phyloP scores from a whole-genome alignment of 345 rosid genomes.

The Chamaenerion angustifolium region DNA sequence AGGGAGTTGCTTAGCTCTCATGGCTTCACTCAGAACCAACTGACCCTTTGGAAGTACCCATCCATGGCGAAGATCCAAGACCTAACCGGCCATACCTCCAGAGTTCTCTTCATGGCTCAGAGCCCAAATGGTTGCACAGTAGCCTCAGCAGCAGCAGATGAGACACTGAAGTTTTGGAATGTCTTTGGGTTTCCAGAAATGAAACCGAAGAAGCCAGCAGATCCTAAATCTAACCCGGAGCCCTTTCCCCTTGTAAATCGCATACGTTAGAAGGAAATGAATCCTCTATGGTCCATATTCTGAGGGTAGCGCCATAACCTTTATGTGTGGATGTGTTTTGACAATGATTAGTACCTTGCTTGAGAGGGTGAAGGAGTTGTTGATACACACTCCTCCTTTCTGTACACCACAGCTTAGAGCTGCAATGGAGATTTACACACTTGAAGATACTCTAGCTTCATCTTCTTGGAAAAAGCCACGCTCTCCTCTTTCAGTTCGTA shows the following conservation, averaged over 20 bases:
- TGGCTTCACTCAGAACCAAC: background rate
- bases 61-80: slow-evolving; percentile 2
- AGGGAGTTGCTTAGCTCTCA: slow-evolving; percentile 5
- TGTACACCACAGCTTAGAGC: no score
- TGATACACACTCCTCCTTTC: no score
- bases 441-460: no score
- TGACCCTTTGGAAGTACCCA: slow-evolving; percentile 3
- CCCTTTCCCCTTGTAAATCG: slow-evolving; percentile 9
- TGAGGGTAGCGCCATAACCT: no score
- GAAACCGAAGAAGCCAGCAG: background rate
- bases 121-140: slow-evolving; percentile 18
- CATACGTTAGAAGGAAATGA: no score
- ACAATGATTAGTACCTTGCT: no score
- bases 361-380: no score
- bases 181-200: slow-evolving; percentile 17
- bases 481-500: no score
- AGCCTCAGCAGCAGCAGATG: slow-evolving; percentile 17
- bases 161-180: slow-evolving; percentile 13
- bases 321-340: no score
- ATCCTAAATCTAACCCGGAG: background rate
- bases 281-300: no score
- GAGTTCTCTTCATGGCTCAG: slow-evolving; percentile 17
- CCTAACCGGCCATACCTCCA: slow-evolving; percentile 6
- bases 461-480: no score
- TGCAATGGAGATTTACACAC: no score